Evolutionary conservation across 306 rosid species (phyloP), one percentile per base, ranked within the genome.

Genomic region (Vicia villosa): DNA sequence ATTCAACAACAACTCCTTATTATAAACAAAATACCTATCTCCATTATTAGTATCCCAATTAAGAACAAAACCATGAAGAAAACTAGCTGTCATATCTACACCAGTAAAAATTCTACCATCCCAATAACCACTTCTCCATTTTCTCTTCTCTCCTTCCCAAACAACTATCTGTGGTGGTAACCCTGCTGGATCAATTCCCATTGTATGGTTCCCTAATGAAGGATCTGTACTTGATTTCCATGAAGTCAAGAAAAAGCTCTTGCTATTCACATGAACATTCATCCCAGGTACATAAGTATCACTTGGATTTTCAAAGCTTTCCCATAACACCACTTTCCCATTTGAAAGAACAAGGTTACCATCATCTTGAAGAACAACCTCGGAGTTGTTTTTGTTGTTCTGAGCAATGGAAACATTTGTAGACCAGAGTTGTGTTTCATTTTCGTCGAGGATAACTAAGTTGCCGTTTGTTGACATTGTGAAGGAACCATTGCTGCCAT

Each of bases 41-140:
- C 78, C 78, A 7, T 22, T 22, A 28, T 76, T 30, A 15, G 6
- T 20, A 12, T 22, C 56, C 8, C n/a, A n/a, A 4, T 74, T 69
- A 19, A 89, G 82, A 15, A 13, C 66, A 52, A 92, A 89, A 5
- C 98, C 98, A 47, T 66, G 74, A 2, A 68, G 14, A 17, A 52
- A 55, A 17, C 3, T 75, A 0, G 85, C 82, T 3, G 72, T 63
- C 87, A 86, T 84, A 1, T 75, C 70, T 4, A 92, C 21, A 2
- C 98, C 92, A 7, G 69, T 65, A 26, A 92, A 89, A 11, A 69
- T 50, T 73, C 83, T 81, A 34, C 26, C 77, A 72, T 87, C 87
- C 92, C 95, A 92, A 42, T 87, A 84, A 7, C 98, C 98, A 55
- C 95, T 92, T 72, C 96, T 80, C 98, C 96, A 92, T 52, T 77